Base-by-base conservation (phyloP, 306 rosid genomes). In the Ziziphus jujuba region DNA sequence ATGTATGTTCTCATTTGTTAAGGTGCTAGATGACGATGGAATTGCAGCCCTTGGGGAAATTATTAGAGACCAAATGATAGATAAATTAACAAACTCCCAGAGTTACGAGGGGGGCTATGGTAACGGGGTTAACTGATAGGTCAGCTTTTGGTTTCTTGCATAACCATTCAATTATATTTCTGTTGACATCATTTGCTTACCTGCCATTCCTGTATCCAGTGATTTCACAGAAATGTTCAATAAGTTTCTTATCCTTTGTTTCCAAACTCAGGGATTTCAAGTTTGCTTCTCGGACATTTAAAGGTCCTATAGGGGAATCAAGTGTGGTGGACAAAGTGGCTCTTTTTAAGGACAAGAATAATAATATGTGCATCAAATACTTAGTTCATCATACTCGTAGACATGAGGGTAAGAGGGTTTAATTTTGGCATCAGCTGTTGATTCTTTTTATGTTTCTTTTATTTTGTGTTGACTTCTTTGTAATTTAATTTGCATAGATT, bases 11-110 rank as follows among this genome's bases (percentile, higher is more conserved):
- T 69, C 59, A 52, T 60, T 61, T 58, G 17, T 74, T 44, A 73
- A 92, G 96, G 75, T 86, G 68, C 84, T 90, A 70, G 98, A 93
- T 74, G 91, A 90, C 38, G 98, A 93, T 70, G 98, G 98, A 45
- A 69, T 93, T 77, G 97, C 98, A 69, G 84, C 97, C 22, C 98
- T 93, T 34, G 97, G 98, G 34, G 98, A 88, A 85, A 88, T 81
- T 71, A 77, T 93, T 65, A 78, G n/a, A 78, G 80, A 77, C 66
- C 85, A 60, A 70, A 67, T 45, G 96, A 90, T 73, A 76, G 90
- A 52, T 86, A 76, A 61, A 59, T 93, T 70, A 84, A 73, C 86
- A 87, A 77, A 72, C 88, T 48, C 97, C 98, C 17, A 59, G 66
- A 5, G 71, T 78, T 51, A 93, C 90, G 2, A 77, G 73, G 64